Conservation (phyloP, 768 basidiomycete species). For the Tulasnella sp. region DNA sequence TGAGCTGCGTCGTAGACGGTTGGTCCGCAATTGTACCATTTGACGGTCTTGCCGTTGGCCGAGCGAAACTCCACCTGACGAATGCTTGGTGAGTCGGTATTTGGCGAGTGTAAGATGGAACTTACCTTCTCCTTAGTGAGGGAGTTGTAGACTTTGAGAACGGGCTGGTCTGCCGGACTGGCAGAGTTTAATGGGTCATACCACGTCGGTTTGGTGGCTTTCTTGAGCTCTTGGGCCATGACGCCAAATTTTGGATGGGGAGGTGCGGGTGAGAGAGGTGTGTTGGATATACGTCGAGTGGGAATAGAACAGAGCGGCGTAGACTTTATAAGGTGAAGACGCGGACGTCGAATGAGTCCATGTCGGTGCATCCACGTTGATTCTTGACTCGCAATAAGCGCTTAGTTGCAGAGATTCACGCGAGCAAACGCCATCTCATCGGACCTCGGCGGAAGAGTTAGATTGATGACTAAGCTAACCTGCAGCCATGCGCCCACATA, state of each 20-base stretch:
- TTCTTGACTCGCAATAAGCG: conserved; percentile 13
- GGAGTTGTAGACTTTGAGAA: conserved; percentile 86
- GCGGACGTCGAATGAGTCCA: conserved; percentile 16
- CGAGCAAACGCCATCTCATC: conserved; percentile 8
- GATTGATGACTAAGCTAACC: not conserved
- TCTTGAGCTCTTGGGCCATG: conserved; percentile 21
- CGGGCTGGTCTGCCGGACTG: conserved; percentile 49
- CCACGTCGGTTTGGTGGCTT: conserved; percentile 21
- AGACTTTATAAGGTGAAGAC: not conserved
- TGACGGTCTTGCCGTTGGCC: conserved; percentile 57
- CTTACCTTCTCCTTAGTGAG: conserved; percentile 83
- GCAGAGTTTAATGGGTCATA: not conserved
- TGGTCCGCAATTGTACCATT: conserved; percentile 99
- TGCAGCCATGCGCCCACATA: not conserved
- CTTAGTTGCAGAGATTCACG: conserved; percentile 4
- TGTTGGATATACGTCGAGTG: not conserved
- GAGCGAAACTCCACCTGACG: conserved; percentile 72
- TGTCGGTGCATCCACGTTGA: conserved; percentile 8
- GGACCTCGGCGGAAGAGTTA: not conserved
- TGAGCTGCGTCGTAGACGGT: conserved; percentile 98
- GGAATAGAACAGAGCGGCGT: not conserved
- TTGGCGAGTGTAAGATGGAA: not conserved
- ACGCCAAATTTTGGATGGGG: conserved; percentile 13
- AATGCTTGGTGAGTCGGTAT: not conserved
- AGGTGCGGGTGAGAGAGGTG: not conserved